These are phyloP conservation scores for Scleroderma citrinum DNA, from an alignment of 768 basidiomycete species.

Conservation along the genomic window DNA sequence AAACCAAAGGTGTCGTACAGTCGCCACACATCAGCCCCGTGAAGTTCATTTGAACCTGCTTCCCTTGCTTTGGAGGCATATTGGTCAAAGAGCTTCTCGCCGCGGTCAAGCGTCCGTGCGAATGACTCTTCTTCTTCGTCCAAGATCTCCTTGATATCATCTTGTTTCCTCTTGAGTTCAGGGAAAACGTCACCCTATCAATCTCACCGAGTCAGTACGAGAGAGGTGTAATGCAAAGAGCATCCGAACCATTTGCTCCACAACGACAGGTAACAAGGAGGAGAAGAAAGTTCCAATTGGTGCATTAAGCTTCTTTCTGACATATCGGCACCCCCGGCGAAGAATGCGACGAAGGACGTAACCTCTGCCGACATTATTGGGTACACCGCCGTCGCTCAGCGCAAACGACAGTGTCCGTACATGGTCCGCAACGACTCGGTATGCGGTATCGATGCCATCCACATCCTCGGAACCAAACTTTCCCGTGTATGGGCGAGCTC, in stretches of 20 bases:
- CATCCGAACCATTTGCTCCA: conserved; percentile 73
- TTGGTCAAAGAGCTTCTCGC: conserved; percentile 91
- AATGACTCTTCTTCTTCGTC: conserved; percentile 98
- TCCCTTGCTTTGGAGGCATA: conserved; percentile 68
- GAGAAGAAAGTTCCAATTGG: conserved; percentile 95
- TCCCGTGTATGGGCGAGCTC: conserved; percentile 81
- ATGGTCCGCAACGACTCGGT: conserved; percentile 95
- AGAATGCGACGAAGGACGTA: conserved; percentile 96
- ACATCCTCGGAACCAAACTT: conserved; percentile 92
- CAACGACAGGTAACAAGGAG: conserved; percentile 80
- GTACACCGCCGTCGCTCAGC: conserved; percentile 92
- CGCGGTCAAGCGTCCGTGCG: conserved; percentile 93
- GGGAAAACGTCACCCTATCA: conserved; percentile 82
- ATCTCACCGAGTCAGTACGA: conserved; percentile 6
- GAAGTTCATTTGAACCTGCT: conserved; percentile 58
- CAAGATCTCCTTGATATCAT: conserved; percentile 89
- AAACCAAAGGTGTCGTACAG: conserved; percentile 98
- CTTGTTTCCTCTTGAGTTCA: conserved; percentile 77
- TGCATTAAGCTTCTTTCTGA: conserved; percentile 89
- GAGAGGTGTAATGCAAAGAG: neutral
- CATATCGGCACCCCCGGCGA: conserved; percentile 90
- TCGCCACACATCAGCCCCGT: conserved; percentile 93
- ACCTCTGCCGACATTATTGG: conserved; percentile 93
- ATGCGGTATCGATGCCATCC: conserved; percentile 96
- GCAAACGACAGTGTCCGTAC: conserved; percentile 94